Evolutionary conservation across 352 stramenopile species (phyloP).

Genomic region (Phytophthora pistaciae): DNA sequence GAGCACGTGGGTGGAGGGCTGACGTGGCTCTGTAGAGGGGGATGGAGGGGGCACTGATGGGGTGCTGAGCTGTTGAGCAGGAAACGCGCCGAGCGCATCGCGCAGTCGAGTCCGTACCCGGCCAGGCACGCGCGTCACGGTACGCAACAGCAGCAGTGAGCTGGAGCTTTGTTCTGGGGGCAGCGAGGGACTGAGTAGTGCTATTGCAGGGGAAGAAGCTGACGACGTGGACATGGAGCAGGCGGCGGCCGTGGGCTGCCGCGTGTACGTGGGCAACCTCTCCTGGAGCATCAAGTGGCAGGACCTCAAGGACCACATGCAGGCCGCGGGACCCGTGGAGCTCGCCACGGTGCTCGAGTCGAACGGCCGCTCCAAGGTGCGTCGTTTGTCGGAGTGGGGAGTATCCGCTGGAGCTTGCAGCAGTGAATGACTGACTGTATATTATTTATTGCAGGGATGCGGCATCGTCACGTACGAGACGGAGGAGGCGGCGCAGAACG

Average conservation of each 20-base stretch:
- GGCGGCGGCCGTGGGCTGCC: constrained; percentile 33
- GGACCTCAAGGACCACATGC: constrained; percentile 89
- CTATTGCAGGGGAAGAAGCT: constrained; percentile 8
- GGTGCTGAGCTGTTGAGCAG: constrained; percentile 39
- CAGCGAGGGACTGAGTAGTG: not conserved
- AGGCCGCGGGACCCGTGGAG: constrained; percentile 70
- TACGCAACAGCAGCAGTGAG: constrained; percentile 1
- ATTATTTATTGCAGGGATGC: constrained; percentile 76
- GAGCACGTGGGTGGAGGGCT: constrained; percentile 53
- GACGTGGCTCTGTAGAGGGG: constrained; percentile 8
- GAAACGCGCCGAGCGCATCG: constrained; percentile 71
- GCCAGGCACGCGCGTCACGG: constrained; percentile 36
- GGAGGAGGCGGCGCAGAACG: constrained; percentile 80
- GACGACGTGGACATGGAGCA: constrained; percentile 37
- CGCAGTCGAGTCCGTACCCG: constrained; percentile 64
- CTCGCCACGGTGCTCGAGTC: constrained; percentile 70
- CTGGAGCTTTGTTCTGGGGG: not conserved
- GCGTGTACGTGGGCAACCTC: constrained; percentile 89
- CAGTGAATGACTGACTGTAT: constrained; percentile 3
- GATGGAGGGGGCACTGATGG: constrained; percentile 21
- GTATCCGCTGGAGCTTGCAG: not conserved
- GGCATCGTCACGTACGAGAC: constrained; percentile 94
- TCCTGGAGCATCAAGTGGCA: constrained; percentile 87
- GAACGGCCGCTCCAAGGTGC: constrained; percentile 82
- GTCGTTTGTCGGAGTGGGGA: not conserved